A percentile compares a stretch with the other conserved stretches of the same genome.
phyloP scores from a whole-genome alignment of 164 flowering plant species.

The Brasenia schreberi region DNA sequence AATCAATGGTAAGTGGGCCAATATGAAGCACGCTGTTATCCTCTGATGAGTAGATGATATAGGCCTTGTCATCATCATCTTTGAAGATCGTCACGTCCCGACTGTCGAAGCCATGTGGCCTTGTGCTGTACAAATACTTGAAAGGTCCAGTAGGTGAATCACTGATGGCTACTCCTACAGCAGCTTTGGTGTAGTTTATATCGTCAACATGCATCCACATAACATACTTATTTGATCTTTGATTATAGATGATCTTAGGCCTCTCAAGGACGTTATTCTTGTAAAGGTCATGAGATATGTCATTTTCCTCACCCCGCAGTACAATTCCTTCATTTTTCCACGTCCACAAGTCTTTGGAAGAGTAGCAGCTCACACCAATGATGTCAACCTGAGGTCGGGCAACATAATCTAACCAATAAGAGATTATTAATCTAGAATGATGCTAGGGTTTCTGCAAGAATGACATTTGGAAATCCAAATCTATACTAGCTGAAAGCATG shows the following conservation, averaged over 20 bases:
- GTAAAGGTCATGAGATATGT: slow-evolving; percentile 79
- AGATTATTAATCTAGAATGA: background rate
- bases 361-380: slow-evolving; percentile 95
- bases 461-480: background rate
- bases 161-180: slow-evolving; percentile 76
- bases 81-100: slow-evolving; percentile 94
- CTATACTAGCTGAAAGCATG: background rate
- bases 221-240: slow-evolving; percentile 59
- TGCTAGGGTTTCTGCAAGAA: background rate
- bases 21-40: slow-evolving; percentile 93
- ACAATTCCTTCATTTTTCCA: slow-evolving; percentile 97
- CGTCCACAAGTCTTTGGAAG: slow-evolving; percentile 90
- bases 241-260: slow-evolving; percentile 89
- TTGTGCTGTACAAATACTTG: slow-evolving; percentile 60
- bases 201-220: slow-evolving; percentile 99
- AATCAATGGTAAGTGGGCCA: slow-evolving; percentile 71
- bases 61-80: slow-evolving; percentile 81
- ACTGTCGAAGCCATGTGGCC: slow-evolving; percentile 87
- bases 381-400: slow-evolving; percentile 60
- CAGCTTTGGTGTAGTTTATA: slow-evolving; percentile 85
- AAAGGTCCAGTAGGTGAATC: slow-evolving; percentile 89
- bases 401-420: background rate
- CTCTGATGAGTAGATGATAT: slow-evolving; percentile 77
- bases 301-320: slow-evolving; percentile 55
- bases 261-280: slow-evolving; percentile 85